Conservation (phyloP, 768 basidiomycete species). For the Suillus weaverae region DNA sequence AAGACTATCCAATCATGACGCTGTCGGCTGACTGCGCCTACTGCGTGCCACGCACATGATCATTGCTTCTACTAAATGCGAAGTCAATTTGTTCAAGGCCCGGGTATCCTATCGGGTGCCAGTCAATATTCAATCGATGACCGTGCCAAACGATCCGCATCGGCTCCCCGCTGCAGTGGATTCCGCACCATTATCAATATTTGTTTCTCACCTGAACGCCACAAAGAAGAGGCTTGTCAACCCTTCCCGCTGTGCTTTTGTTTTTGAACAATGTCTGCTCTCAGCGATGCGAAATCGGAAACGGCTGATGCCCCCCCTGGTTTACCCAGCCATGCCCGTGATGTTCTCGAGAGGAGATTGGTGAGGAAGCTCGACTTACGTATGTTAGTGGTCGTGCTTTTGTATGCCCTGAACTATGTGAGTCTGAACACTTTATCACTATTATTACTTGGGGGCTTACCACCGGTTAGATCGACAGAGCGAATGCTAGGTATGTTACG, state of each 20-base stretch:
- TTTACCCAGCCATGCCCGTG: not conserved
- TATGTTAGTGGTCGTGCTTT: not conserved
- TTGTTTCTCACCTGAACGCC: not conserved
- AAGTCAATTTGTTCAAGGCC: not conserved
- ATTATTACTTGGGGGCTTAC: not conserved
- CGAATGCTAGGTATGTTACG: not conserved
- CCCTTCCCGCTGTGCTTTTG: not conserved
- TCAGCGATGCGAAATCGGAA: not conserved
- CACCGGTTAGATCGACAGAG: conserved; percentile 1
- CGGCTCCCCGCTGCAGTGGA: too few relatives aligned
- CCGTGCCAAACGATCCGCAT: not conserved
- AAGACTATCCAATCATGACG: too few relatives aligned
- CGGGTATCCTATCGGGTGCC: not conserved
- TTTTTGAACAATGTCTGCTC: not conserved
- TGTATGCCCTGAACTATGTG: conserved; percentile 9
- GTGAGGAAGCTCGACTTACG: conserved; percentile 4
- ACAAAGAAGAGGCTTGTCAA: not conserved
- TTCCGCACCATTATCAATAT: not conserved
- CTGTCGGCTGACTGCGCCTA: too few relatives aligned
- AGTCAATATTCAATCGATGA: not conserved
- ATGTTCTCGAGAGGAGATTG: conserved; percentile 1
- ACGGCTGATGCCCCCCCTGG: not conserved
- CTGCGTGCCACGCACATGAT: not conserved
- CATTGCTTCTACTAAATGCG: not conserved
- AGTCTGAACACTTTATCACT: not conserved